These are phyloP conservation scores for Serendipita sp. DNA, from an alignment of 768 basidiomycete genomes.

Conservation along the genomic window DNA sequence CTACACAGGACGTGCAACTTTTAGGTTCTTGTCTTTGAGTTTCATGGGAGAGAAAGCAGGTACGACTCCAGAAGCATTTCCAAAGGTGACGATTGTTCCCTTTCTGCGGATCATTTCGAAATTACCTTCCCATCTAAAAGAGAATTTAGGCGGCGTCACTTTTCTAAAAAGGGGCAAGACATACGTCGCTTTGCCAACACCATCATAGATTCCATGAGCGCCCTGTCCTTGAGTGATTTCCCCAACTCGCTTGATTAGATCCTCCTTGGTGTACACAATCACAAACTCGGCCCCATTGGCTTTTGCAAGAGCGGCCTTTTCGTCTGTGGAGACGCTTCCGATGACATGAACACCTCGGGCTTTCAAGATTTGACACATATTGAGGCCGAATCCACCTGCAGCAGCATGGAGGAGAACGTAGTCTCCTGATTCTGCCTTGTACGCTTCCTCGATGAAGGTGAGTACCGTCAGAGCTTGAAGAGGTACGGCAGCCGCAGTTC, in stretches of 20 bases:
- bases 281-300: slow-evolving; percentile 74
- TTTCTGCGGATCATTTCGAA: slow-evolving; percentile 71
- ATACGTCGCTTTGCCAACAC: slow-evolving; percentile 92
- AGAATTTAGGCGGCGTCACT: not conserved
- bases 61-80: slow-evolving; percentile 81
- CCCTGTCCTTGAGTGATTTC: slow-evolving; percentile 65
- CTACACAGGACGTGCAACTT: slow-evolving; percentile 58
- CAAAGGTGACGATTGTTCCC: slow-evolving; percentile 77
- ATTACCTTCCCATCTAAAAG: slow-evolving; percentile 50
- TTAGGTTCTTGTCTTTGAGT: slow-evolving; percentile 68
- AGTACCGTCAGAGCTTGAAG: slow-evolving; percentile 68
- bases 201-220: slow-evolving; percentile 80
- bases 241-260: slow-evolving; percentile 54
- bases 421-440: slow-evolving; percentile 66
- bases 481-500: slow-evolving; percentile 45
- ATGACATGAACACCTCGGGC: slow-evolving; percentile 74
- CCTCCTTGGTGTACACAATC: slow-evolving; percentile 55
- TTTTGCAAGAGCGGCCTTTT: slow-evolving; percentile 70
- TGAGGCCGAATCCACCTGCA: slow-evolving; percentile 70
- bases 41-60: slow-evolving; percentile 57
- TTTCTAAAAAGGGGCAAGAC: slow-evolving; percentile 16
- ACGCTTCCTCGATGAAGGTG: slow-evolving; percentile 68
- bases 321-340: slow-evolving; percentile 73
- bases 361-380: slow-evolving; percentile 52
- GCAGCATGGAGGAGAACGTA: slow-evolving; percentile 76